Conservation (phyloP, 1,139 yeast genomes). For the Blastobotrys buckinghamii region DNA sequence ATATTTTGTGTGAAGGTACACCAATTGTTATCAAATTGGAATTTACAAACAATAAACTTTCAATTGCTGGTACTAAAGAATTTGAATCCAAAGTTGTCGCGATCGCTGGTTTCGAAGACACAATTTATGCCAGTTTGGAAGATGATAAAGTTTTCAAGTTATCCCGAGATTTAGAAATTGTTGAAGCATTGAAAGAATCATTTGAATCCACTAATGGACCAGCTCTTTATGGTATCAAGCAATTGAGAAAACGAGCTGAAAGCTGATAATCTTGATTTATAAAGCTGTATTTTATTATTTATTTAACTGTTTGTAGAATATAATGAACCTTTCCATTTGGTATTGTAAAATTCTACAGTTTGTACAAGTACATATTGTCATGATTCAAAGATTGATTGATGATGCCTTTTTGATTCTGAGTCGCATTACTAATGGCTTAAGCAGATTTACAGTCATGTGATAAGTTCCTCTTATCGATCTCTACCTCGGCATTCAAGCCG, state of each 20-base stretch:
- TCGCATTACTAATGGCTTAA: no score
- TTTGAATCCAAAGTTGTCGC: slow-evolving; percentile 1
- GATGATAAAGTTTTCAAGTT: not conserved
- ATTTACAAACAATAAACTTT: not conserved
- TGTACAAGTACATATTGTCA: no score
- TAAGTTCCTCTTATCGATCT: no score
- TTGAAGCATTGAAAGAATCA: not conserved
- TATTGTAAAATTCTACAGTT: no score
- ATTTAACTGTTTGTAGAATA: not conserved
- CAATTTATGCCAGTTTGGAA: not conserved
- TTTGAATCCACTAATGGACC: not conserved
- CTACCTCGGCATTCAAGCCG: no score
- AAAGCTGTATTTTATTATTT: not conserved
- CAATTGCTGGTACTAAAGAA: not conserved
- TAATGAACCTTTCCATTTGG: no score
- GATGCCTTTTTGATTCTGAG: no score
- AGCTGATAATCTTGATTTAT: slow-evolving; percentile 35
- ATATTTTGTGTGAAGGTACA: slow-evolving; percentile 5
- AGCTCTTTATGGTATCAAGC: slow-evolving; percentile 44
- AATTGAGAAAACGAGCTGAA: slow-evolving; percentile 79
- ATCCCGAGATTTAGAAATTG: not conserved
- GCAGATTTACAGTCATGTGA: no score
- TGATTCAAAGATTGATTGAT: no score
- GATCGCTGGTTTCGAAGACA: not conserved
- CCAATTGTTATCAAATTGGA: slow-evolving; percentile 1